Base-by-base conservation (phyloP, 2,329 filamentous ascomycete genomes). In the Ophiostoma ulmi region DNA sequence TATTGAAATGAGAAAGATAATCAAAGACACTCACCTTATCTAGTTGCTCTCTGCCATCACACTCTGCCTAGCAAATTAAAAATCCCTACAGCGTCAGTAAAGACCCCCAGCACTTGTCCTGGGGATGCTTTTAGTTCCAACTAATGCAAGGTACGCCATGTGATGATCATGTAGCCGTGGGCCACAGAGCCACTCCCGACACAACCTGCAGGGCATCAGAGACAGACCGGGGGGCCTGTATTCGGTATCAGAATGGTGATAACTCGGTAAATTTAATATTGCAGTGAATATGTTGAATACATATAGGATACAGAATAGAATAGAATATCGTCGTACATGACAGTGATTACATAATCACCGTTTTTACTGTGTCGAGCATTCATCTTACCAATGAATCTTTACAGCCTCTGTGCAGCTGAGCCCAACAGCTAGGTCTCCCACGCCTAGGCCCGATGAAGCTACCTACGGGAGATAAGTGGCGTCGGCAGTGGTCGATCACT, bases 361-460 rank as follows among this genome's bases (percentile, higher is more conserved):
- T 31, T 31, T 31, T 4, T 31, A 31, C 31, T 3, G 31, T 31
- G 31, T 31, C 31, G 31, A 31, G 31, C 31, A 31, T 31, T 31
- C 31, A 26, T 31, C 31, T 31, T 31, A 31, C 31, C 31, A 31
- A 31, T 31, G 31, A 31, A 31, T 31, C 31, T 31, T 31, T 31
- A 31, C 48, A 26, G 44, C 44, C 4, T 48, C 31, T 31, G 3
- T 31, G 3, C 20, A 58, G 52, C 52, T 26, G 22, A 22, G 13
- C 52, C 8, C 52, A 26, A 58, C 52, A 58, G 52, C 52, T 22
- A 17, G 22, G 52, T 26, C 52, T 22, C 26, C 22, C 65, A 68
- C 67, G 72, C 58, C 72, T 73, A 72, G 22, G 22, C 72, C 71
- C 66, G 69, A 72, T 69, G 13, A 38, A 71, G 72, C 69, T 70